phyloP scores from a whole-genome alignment of 345 rosid species.

The Syzygium aromaticum region DNA sequence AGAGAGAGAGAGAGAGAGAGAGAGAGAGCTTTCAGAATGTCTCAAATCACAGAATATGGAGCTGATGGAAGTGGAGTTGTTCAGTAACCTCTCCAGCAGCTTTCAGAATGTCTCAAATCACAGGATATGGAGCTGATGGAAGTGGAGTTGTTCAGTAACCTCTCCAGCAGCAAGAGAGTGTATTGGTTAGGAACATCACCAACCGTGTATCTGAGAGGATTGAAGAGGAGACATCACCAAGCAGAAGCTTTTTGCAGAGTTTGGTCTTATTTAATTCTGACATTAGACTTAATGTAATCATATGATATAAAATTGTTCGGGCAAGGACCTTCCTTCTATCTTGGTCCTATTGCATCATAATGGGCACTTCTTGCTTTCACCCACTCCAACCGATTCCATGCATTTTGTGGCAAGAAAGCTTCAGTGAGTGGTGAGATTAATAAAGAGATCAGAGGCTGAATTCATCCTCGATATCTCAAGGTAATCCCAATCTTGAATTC shows the following conservation, averaged over 20 bases:
- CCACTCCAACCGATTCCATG: not conserved
- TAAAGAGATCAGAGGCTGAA: not conserved
- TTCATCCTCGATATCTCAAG: not conserved
- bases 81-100: not conserved
- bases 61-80: not conserved
- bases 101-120: not conserved
- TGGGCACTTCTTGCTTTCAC: not conserved
- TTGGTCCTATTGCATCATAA: not conserved
- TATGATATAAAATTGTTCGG: not conserved
- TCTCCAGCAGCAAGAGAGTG: not conserved
- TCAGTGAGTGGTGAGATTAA: not conserved
- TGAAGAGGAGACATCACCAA: not conserved
- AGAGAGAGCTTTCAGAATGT: not conserved
- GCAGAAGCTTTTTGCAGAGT: not conserved
- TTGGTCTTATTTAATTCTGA: not conserved
- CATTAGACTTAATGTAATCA: not conserved
- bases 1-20: no score
- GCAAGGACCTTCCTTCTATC: not conserved
- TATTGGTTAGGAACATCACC: not conserved
- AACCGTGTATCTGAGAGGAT: not conserved
- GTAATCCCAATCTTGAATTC: not conserved
- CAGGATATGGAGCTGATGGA: not conserved
- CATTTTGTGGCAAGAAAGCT: not conserved
- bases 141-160: not conserved
- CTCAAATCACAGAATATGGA: not conserved